Conservation (phyloP, 2,329 filamentous ascomycete genomes). For the Periconia sp. region DNA sequence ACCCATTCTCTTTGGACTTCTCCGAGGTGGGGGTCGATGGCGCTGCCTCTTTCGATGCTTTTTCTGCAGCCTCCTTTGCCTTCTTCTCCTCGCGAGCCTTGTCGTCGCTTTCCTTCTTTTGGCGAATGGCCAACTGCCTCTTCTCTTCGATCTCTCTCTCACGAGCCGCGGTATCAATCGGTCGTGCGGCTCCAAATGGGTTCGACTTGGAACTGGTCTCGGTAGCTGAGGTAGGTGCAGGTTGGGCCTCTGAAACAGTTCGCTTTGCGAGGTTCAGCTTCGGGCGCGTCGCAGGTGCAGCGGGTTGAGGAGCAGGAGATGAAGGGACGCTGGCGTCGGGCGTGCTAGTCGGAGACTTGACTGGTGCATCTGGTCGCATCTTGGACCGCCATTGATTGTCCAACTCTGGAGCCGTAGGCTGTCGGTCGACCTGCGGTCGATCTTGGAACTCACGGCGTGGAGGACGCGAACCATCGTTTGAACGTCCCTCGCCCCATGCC, state of each 20-base stretch:
- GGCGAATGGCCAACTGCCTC: conserved; percentile 72
- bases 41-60: conserved; percentile 51
- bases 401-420: conserved; percentile 85
- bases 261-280: conserved; percentile 89
- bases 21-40: conserved; percentile 35
- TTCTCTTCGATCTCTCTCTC: conserved; percentile 93
- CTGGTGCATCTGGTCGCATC: conserved; percentile 81
- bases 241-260: conserved; percentile 79
- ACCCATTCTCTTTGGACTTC: conserved; percentile 39
- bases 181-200: conserved; percentile 90
- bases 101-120: conserved; percentile 87
- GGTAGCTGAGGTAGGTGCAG: conserved; percentile 49
- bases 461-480: conserved; percentile 78
- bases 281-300: conserved; percentile 71
- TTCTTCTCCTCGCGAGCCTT: conserved; percentile 77
- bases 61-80: conserved; percentile 61
- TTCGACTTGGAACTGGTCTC: conserved; percentile 77
- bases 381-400: conserved; percentile 91
- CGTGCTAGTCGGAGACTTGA: conserved; percentile 68
- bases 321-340: conserved; percentile 78
- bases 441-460: conserved; percentile 78
- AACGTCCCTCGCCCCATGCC: conserved; percentile 73
- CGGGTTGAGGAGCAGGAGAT: conserved; percentile 69
- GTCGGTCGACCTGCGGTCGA: conserved; percentile 68
- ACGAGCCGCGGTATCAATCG: conserved; percentile 89